Evolutionary conservation across 73 alveolate genomes (phyloP).

Genomic region (Paramecium sonneborni): DNA sequence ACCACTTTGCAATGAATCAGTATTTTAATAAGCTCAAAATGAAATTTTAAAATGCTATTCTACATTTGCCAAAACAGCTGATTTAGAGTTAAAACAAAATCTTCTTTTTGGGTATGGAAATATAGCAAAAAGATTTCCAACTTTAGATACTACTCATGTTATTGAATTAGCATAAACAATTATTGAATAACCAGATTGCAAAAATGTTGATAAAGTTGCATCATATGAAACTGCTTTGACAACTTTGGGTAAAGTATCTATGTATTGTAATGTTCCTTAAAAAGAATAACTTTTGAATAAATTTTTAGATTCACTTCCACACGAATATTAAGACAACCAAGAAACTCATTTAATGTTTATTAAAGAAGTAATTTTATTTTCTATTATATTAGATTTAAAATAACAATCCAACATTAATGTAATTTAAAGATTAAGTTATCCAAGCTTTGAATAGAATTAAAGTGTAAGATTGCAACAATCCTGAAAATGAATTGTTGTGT

Average conservation of each 20-base stretch:
- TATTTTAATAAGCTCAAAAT: slow-evolving; percentile 6
- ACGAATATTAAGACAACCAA: neutral
- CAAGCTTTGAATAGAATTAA: neutral
- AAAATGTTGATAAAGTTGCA: slow-evolving; percentile 5
- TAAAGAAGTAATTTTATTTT: slow-evolving; percentile 3
- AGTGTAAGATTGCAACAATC: slow-evolving; percentile 32
- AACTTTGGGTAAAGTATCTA: slow-evolving; percentile 4
- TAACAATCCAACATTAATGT: neutral
- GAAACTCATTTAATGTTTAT: slow-evolving; percentile 55
- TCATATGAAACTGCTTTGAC: slow-evolving; percentile 58
- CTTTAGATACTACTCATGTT: neutral
- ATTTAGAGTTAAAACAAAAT: slow-evolving; percentile 22
- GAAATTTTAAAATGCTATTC: slow-evolving; percentile 28
- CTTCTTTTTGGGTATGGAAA: slow-evolving; percentile 32
- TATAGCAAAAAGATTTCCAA: slow-evolving; percentile 17
- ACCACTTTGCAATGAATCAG: slow-evolving; percentile 25
- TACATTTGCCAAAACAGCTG: neutral
- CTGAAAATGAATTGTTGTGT: slow-evolving; percentile 55
- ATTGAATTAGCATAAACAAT: neutral
- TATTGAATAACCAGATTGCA: neutral
- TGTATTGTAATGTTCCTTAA: slow-evolving; percentile 27
- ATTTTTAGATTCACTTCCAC: slow-evolving; percentile 22
- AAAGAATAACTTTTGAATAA: neutral
- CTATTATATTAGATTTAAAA: neutral
- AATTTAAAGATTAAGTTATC: neutral